Conservation (phyloP, 2,329 filamentous ascomycete genomes). For the Xylaria sp. region DNA sequence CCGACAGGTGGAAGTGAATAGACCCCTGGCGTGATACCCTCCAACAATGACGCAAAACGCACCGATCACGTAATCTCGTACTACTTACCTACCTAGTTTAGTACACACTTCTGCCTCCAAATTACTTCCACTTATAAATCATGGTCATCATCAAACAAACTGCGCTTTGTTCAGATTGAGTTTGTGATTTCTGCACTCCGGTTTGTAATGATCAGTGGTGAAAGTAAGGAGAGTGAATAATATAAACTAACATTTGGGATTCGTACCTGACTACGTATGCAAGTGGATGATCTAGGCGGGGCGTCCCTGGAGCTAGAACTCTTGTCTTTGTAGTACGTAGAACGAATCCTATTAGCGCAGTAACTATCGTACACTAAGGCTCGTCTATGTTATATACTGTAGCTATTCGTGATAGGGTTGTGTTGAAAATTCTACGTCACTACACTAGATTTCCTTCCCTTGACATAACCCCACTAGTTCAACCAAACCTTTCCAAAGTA, state of each 20-base stretch:
- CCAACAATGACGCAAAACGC: conserved; percentile 30
- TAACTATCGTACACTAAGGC: too few relatives aligned
- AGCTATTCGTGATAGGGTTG: too few relatives aligned
- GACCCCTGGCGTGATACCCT: conserved; percentile 22
- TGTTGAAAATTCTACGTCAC: too few relatives aligned
- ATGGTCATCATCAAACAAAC: neutral
- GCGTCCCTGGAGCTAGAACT: neutral
- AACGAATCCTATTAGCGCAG: too few relatives aligned
- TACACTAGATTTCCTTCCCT: too few relatives aligned
- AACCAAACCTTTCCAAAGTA: neutral
- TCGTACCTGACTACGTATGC: neutral
- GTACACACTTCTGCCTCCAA: neutral
- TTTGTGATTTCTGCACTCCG: neutral
- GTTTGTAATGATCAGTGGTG: neutral
- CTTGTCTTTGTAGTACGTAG: too few relatives aligned
- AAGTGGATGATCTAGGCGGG: neutral
- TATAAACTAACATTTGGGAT: neutral
- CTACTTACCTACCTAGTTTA: neutral
- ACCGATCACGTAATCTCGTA: conserved; percentile 20
- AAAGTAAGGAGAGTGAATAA: neutral
- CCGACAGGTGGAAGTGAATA: neutral
- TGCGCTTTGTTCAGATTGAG: neutral
- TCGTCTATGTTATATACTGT: too few relatives aligned
- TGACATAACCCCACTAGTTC: neutral
- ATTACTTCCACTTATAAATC: neutral